Base-by-base conservation (phyloP, 257 asterid species). In the Leonotis leonurus region DNA sequence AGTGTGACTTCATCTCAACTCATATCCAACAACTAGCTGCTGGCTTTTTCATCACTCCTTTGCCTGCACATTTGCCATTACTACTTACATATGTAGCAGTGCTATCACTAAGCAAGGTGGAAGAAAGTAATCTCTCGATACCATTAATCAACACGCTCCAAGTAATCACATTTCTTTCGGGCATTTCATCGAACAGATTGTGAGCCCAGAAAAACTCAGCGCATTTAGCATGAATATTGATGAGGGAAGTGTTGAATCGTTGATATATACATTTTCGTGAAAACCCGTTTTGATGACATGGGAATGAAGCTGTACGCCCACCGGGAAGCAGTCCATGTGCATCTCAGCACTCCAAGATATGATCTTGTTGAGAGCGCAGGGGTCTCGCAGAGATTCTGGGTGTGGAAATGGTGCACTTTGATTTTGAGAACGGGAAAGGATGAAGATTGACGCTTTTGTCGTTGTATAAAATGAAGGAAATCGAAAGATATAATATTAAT, bases 1-100 rank as follows among this genome's bases (percentile, higher is more conserved):
- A n/a, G n/a, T n/a, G n/a, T n/a, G n/a, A n/a, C n/a, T n/a, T n/a
- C n/a, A n/a, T n/a, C n/a, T n/a, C n/a, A n/a, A n/a, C n/a, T n/a
- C n/a, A n/a, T n/a, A n/a, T n/a, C n/a, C n/a, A n/a, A n/a, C 91
- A 60, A 59, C 88, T 86, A 75, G 29, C 61, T 27, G 80, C 89
- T 12, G 90, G 81, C 37, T 41, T 69, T 73, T 86, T 86, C 58
- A 62, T 71, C 76, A 79, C 77, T 32, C 83, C 75, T 57, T 71
- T 76, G 32, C 86, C 70, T 83, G 52, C 62, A 83, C 80, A 75
- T 83, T 86, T 25, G 84, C 78, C 35, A 86, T 52, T 18, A 81
- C n/a, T n/a, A n/a, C n/a, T 61, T 8, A 84, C 78, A 44, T 81
- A 83, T 10, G 73, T 59, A 33, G 83, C 80, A 49, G 87, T 82